A percentile compares a stretch with the other conserved stretches of the same genome.
Evolutionary conservation across 106 monocot species (phyloP).

Genomic region (Gastrodia elata): DNA sequence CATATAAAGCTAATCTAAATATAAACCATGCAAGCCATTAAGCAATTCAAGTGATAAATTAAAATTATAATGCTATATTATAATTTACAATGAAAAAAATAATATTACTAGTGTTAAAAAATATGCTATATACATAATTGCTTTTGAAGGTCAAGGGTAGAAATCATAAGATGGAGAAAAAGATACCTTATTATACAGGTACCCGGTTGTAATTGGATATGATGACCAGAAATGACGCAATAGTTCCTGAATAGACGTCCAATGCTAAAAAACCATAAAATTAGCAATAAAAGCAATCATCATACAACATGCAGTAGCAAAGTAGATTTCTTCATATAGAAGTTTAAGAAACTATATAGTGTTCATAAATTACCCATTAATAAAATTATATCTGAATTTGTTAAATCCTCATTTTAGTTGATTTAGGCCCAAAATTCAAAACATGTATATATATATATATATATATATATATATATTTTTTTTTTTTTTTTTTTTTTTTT

Average conservation of each 20-base stretch:
- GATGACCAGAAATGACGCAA: constrained; percentile 98
- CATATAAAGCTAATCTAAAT: too few species aligned
- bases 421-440: too few species aligned
- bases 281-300: neutral
- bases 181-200: constrained; percentile 71
- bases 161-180: neutral
- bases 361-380: neutral
- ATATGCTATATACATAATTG: neutral
- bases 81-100: neutral
- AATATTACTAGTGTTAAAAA: neutral
- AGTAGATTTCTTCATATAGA: neutral
- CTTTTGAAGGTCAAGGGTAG: neutral
- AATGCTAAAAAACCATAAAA: constrained; percentile 57
- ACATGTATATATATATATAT: too few species aligned
- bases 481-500: too few species aligned
- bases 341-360: neutral
- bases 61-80: neutral
- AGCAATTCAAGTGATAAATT: neutral
- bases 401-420: too few species aligned
- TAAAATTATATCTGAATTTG: too few species aligned
- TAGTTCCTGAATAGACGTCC: constrained; percentile 90
- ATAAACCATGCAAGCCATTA: too few species aligned
- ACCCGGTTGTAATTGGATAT: constrained; percentile 74
- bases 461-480: too few species aligned
- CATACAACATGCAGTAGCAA: neutral